Evolutionary conservation across 441 rosid genomes (phyloP).

Genomic region (Jatropha podagrica): DNA sequence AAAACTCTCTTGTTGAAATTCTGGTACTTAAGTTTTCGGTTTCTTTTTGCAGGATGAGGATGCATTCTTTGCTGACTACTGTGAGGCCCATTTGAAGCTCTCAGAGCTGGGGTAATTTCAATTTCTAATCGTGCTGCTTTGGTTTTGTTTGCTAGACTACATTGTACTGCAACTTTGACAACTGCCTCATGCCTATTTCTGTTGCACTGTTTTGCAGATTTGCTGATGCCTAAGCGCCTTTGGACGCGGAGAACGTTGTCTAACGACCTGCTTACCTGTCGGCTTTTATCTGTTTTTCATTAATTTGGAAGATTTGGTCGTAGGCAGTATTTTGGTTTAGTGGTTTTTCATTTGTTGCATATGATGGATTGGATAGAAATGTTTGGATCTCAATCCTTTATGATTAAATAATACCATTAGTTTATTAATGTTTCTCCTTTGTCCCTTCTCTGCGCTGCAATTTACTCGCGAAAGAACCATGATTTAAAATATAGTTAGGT

Average conservation of each 20-base stretch:
- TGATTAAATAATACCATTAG: slow-evolving; percentile 20
- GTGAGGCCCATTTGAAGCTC: slow-evolving; percentile 79
- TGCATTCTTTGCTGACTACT: slow-evolving; percentile 77
- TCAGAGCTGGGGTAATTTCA: slow-evolving; percentile 84
- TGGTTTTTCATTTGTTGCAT: slow-evolving; percentile 16
- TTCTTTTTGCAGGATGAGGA: slow-evolving; percentile 72
- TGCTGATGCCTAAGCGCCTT: slow-evolving; percentile 39
- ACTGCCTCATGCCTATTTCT: neutral
- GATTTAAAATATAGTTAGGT: too few relatives aligned
- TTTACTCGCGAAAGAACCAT: too few relatives aligned
- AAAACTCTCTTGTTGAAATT: neutral
- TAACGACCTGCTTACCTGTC: neutral
- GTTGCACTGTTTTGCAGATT: slow-evolving; percentile 32
- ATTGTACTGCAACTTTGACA: neutral
- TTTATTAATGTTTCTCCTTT: too few relatives aligned
- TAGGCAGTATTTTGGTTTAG: slow-evolving; percentile 16
- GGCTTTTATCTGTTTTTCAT: slow-evolving; percentile 2
- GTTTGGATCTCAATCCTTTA: slow-evolving; percentile 1
- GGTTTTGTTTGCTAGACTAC: neutral
- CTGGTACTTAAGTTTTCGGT: neutral
- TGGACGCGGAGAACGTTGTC: neutral
- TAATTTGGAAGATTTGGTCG: neutral
- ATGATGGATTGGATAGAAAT: slow-evolving; percentile 11
- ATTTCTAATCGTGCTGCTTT: neutral
- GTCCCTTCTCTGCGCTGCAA: too few relatives aligned